Base-by-base conservation (phyloP, 179 eudicot genomes). In the Silene vulgaris region DNA sequence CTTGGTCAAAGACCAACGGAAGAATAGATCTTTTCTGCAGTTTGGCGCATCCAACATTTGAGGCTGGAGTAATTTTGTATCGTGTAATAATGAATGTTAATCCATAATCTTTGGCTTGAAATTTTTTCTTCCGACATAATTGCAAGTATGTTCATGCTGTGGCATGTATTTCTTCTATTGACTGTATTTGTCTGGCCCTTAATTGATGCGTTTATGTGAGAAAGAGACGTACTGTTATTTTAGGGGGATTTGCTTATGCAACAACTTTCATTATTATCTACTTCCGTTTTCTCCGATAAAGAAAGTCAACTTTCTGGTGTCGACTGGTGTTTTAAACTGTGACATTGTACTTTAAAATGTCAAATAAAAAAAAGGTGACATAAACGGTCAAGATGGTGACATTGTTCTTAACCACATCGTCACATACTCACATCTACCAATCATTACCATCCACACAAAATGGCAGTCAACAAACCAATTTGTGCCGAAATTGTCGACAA, bases 1-100 rank as follows among this genome's bases (percentile, higher is more conserved):
- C 79, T 88, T 75, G 93, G 93, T 72, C 89, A 89, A 84, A 82
- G 93, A 73, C 93, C 72, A 69, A 4, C 84, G 14, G 93, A 89
- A 72, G 76, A 77, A 71, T 65, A 77, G 72, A 72, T n/a, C 19
- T 23, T 67, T 74, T 12, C 43, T 11, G 69, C 69, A n/a, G 40
- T 65, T 65, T 28, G 59, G 59, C 9, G 59, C 17, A 54, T 8
- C 50, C 50, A 43, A 43, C 9, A 12, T 43, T 43, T 43, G 12
- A 43, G 12, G 50, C 50, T 9, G 12, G 50, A 43, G 12, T 43
- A 43, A 9, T 43, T 43, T 43, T 43, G 50, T 43, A 54, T 54
- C 17, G 0, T 54, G 59, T 54, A 54, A 54, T 54, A 54, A 54
- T 54, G 19, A 54, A n/a, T 54, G 59, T 54, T 54, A 16, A 3